These are phyloP conservation scores for Erysimum cheiranthoides DNA, from an alignment of 345 rosid genomes.

Conservation along the genomic window DNA sequence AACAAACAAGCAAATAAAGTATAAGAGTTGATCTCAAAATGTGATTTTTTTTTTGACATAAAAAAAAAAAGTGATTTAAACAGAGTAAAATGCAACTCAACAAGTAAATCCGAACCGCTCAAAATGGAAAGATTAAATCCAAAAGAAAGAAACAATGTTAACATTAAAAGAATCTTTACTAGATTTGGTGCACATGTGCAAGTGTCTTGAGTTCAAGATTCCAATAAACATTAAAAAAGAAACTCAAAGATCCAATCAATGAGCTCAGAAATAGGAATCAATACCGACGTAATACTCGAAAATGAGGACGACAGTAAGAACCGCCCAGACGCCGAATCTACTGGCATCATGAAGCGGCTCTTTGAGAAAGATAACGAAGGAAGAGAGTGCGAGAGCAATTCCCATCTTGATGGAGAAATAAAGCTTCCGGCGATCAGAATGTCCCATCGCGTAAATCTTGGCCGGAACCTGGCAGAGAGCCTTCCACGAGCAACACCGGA, in stretches of 20 bases:
- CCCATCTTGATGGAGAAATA: conserved; percentile 73
- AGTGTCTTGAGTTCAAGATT: conserved; percentile 15
- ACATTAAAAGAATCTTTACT: neutral
- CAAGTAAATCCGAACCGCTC: neutral
- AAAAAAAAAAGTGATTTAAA: neutral
- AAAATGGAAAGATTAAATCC: neutral
- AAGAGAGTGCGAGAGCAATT: conserved; percentile 54
- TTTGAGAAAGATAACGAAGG: conserved; percentile 62
- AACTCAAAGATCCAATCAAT: conserved; percentile 1
- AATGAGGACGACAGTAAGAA: conserved; percentile 79
- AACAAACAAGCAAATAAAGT: neutral
- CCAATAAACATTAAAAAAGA: neutral
- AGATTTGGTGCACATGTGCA: neutral
- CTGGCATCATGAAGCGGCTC: conserved; percentile 52
- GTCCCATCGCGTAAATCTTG: conserved; percentile 66
- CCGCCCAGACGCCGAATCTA: conserved; percentile 77
- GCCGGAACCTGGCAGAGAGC: conserved; percentile 23
- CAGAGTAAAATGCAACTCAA: conserved; percentile 4
- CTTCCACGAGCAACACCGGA: conserved; percentile 48
- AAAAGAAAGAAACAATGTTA: neutral
- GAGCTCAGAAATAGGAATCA: neutral
- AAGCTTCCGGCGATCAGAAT: conserved; percentile 65
- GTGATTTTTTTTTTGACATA: neutral
- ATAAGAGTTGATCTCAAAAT: neutral
- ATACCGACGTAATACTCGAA: conserved; percentile 82